Conservation (phyloP, 1,284 basidiomycete species). For the Cystobasidium sp. region DNA sequence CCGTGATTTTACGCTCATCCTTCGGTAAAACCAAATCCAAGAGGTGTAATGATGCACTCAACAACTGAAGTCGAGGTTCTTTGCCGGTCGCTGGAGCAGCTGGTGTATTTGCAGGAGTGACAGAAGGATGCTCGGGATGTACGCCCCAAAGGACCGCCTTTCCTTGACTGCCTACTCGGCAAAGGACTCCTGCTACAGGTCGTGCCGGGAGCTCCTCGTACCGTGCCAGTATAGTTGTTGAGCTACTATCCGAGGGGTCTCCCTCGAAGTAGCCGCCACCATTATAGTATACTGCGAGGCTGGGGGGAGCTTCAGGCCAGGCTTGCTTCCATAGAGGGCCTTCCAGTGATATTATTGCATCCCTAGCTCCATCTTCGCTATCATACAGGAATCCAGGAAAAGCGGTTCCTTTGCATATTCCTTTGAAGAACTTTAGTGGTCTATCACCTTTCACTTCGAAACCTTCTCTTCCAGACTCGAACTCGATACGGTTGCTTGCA, state of each 20-base stretch:
- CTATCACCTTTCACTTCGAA: conserved; percentile 62
- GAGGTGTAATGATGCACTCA: conserved; percentile 60
- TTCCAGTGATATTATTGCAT: conserved; percentile 56
- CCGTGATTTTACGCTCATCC: conserved; percentile 32
- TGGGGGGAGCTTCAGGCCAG: conserved; percentile 48
- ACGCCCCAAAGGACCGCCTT: conserved; percentile 67
- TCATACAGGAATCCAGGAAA: conserved; percentile 65
- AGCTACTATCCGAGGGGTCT: conserved; percentile 46
- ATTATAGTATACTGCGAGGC: conserved; percentile 63
- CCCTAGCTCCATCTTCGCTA: conserved; percentile 59
- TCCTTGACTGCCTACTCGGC: conserved; percentile 63
- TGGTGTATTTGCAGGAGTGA: conserved; percentile 17
- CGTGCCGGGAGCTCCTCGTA: conserved; percentile 56
- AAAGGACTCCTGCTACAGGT: conserved; percentile 64
- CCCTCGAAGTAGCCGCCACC: conserved; percentile 63
- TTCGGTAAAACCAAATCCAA: conserved; percentile 61
- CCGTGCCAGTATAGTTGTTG: conserved; percentile 58
- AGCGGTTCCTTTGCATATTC: conserved; percentile 63
- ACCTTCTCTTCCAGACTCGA: conserved; percentile 60
- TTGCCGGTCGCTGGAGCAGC: conserved; percentile 54
- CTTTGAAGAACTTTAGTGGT: conserved; percentile 66
- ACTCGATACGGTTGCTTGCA: conserved; percentile 60
- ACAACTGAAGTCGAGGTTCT: conserved; percentile 57
- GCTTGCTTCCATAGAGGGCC: conserved; percentile 48
- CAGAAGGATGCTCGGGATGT: conserved; percentile 68